Evolutionary conservation across 164 flowering plant genomes (phyloP), one percentile per base, ranked within the genome.

Genomic region (Euptelea pleiosperma): DNA sequence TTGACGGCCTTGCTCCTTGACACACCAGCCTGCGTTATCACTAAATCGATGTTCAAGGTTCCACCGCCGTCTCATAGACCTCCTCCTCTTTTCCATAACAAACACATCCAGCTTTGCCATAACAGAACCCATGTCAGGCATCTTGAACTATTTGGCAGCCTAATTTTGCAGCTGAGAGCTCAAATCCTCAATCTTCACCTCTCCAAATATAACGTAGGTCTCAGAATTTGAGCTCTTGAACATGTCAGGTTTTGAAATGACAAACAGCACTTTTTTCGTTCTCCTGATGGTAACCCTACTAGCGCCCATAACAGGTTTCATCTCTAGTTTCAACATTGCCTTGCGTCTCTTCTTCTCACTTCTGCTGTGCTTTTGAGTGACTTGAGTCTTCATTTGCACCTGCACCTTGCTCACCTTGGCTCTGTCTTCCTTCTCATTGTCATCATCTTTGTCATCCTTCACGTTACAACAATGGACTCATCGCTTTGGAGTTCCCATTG

Each of bases 181-280:
- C 81, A 90, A 68, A 34, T 90, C 97, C 76, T 87, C 97, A 21
- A 87, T 85, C 84, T 89, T 89, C 8, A 93, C 96, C 77, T 86
- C 96, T 6, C 96, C 96, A 60, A 89, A 84, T 44, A 89, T 81
- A 58, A 89, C 71, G 34, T 86, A 89, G 24, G 96, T 89, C 58
- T 89, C 96, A 3, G 97, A 87, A 43, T 82, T 70, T 21, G 97
- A 95, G 75, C 94, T 90, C 75, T 87, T 90, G 81, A 90, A 90
- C 26, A 87, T 90, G 76, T 90, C 97, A 10, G 97, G 97, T 45
- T 83, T 90, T 30, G 90, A 87, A 76, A 90, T 87, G 72, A 82
- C 80, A 70, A 90, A 90, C 46, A 90, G 58, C 28, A 87, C 97
- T 58, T 85, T 90, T 62, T 90, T 87, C 15, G 87, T 77, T 65